Percentiles rank a stretch among this genome's conserved stretches.
phyloP scores from a whole-genome alignment of 192 early-diverging fungal genomes.

The Coemansia sp. region DNA sequence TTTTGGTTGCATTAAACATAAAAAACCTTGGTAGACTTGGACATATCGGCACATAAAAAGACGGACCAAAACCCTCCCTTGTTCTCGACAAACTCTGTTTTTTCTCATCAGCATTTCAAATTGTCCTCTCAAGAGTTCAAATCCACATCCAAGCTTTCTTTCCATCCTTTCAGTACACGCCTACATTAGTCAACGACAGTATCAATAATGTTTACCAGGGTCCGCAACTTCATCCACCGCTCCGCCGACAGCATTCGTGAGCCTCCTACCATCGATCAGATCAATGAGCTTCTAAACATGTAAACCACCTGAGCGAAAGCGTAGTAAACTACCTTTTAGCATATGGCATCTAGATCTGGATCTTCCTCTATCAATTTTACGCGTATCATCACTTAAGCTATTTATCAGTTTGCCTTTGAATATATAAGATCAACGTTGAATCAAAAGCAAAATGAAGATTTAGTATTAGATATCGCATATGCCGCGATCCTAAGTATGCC shows the following conservation, averaged over 20 bases:
- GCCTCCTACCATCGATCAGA: constrained; percentile 27
- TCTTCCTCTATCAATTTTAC: background rate
- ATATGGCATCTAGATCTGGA: background rate
- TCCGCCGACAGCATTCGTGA: constrained; percentile 14
- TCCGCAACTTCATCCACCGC: constrained; percentile 12
- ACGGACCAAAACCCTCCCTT: background rate
- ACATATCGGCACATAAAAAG: background rate
- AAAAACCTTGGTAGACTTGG: background rate
- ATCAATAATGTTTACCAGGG: constrained; percentile 26
- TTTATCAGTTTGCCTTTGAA: background rate
- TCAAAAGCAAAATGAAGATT: background rate
- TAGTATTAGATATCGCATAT: no score
- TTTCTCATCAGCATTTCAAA: background rate
- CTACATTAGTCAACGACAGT: background rate
- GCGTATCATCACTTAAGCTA: background rate
- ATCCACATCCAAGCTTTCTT: background rate
- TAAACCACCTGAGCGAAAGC: background rate
- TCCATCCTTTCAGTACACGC: background rate
- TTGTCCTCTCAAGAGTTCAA: background rate
- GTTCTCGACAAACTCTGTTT: background rate
- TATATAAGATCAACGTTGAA: background rate
- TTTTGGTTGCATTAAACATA: background rate
- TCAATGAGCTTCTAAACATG: constrained; percentile 26
- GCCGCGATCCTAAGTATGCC: no score
- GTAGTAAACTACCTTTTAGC: background rate